These are phyloP conservation scores for Raffaelea arxii DNA, from an alignment of 2,329 filamentous ascomycete species.

Conservation along the genomic window DNA sequence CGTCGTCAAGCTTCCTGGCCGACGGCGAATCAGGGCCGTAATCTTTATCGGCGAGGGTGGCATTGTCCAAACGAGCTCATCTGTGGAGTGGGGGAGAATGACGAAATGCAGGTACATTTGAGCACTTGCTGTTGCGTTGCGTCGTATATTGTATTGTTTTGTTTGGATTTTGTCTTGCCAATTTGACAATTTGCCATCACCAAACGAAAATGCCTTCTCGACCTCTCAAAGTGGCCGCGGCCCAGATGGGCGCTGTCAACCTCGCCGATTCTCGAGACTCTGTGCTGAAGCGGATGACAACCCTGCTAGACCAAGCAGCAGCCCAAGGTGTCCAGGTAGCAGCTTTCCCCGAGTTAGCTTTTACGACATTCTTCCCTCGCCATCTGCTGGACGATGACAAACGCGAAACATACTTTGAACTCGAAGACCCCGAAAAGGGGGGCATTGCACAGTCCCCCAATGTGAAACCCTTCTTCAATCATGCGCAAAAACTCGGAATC, in stretches of 20 bases:
- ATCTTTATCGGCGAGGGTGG: too few species aligned
- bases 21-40: too few species aligned
- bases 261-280: conserved; percentile 20
- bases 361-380: conserved; percentile 47
- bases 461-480: conserved; percentile 37
- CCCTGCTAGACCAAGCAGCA: conserved; percentile 36
- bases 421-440: conserved; percentile 19
- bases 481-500: conserved; percentile 31
- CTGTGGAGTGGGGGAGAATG: too few species aligned
- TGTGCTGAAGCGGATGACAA: conserved; percentile 35
- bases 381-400: conserved; percentile 34
- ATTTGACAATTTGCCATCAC: too few species aligned
- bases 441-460: conserved; percentile 26
- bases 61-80: too few species aligned
- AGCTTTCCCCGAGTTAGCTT: conserved; percentile 41
- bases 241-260: conserved; percentile 40
- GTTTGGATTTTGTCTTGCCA: too few species aligned
- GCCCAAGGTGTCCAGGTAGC: conserved; percentile 34
- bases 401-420: conserved; percentile 39
- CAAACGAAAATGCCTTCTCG: conserved; percentile 4
- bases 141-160: too few species aligned
- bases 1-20: too few species aligned
- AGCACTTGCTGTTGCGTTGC: too few species aligned
- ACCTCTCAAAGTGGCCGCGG: conserved; percentile 31
- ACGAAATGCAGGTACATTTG: too few species aligned